phyloP scores from a whole-genome alignment of 2,329 filamentous ascomycete genomes.

The Monosporascus sp. region DNA sequence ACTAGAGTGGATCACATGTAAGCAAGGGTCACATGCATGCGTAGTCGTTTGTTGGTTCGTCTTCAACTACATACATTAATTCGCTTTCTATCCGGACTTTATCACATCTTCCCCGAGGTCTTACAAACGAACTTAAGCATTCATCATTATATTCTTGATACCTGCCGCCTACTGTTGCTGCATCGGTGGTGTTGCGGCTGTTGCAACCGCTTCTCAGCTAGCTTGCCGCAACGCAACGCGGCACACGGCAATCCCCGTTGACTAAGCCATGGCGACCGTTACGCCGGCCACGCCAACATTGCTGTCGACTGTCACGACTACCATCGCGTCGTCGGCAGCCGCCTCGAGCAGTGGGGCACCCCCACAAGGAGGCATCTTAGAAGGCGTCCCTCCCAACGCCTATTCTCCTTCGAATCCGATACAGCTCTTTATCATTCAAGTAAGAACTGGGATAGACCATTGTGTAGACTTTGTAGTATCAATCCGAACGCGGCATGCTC shows the following conservation, averaged over 20 bases:
- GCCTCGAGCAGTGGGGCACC: slow-evolving; percentile 27
- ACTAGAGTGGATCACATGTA: too few species aligned
- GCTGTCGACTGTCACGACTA: slow-evolving; percentile 14
- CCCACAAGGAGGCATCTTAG: slow-evolving; percentile 59
- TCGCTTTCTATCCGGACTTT: too few species aligned
- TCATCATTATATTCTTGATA: too few species aligned
- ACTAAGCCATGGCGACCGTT: slow-evolving; percentile 14
- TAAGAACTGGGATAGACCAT: slow-evolving; percentile 13
- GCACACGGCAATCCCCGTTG: too few species aligned
- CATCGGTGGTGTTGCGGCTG: background rate
- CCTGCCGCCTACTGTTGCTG: background rate
- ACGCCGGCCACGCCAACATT: slow-evolving; percentile 15
- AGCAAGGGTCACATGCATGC: too few species aligned
- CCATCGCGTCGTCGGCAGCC: slow-evolving; percentile 20
- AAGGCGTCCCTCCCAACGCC: slow-evolving; percentile 61
- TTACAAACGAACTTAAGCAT: too few species aligned
- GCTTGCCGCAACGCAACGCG: too few species aligned
- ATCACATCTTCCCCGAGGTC: too few species aligned
- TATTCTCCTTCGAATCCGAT: slow-evolving; percentile 70
- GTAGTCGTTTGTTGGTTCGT: too few species aligned
- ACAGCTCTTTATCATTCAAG: slow-evolving; percentile 71
- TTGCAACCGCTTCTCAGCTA: too few species aligned
- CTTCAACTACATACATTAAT: too few species aligned
- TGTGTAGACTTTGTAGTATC: background rate
- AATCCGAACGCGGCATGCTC: slow-evolving; percentile 1